Conservation (phyloP, 306 rosid species). For the Datisca glomerata region DNA sequence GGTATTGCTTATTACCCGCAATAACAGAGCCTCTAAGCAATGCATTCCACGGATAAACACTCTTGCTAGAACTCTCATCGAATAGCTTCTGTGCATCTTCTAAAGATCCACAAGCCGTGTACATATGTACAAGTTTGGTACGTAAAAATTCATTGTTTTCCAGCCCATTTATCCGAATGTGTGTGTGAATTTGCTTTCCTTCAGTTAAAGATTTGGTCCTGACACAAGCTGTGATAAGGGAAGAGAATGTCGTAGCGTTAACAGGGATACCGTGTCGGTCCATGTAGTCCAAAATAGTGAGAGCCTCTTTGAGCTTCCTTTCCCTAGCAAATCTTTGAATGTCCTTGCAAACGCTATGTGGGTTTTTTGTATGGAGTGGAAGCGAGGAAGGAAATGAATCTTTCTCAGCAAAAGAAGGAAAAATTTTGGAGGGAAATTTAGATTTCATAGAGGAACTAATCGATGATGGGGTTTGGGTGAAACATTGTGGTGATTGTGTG, state of each 20-base stretch:
- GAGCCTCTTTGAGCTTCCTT: slow-evolving; percentile 41
- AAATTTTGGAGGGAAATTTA: slow-evolving; percentile 5
- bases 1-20: slow-evolving; percentile 36
- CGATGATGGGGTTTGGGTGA: not conserved
- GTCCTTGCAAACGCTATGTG: slow-evolving; percentile 43
- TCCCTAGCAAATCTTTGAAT: slow-evolving; percentile 35
- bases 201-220: slow-evolving; percentile 33
- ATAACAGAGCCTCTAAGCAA: slow-evolving; percentile 64
- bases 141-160: slow-evolving; percentile 39
- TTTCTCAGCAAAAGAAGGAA: slow-evolving; percentile 21
- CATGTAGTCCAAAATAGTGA: slow-evolving; percentile 48
- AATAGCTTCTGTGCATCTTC: slow-evolving; percentile 43
- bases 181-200: slow-evolving; percentile 34
- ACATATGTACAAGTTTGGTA: slow-evolving; percentile 44
- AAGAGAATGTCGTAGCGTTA: slow-evolving; percentile 51
- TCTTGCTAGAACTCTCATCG: slow-evolving; percentile 29
- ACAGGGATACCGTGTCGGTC: slow-evolving; percentile 59
- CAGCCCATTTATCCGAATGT: slow-evolving; percentile 43
- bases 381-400: slow-evolving; percentile 58
- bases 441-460: too few relatives aligned
- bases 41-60: slow-evolving; percentile 64
- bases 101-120: slow-evolving; percentile 41
- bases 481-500: slow-evolving; percentile 9
- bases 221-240: slow-evolving; percentile 48
- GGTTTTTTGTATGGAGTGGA: slow-evolving; percentile 66